Evolutionary conservation across 306 rosid species (phyloP), one percentile per base, ranked within the genome.

Genomic region (Coriaria nepalensis): DNA sequence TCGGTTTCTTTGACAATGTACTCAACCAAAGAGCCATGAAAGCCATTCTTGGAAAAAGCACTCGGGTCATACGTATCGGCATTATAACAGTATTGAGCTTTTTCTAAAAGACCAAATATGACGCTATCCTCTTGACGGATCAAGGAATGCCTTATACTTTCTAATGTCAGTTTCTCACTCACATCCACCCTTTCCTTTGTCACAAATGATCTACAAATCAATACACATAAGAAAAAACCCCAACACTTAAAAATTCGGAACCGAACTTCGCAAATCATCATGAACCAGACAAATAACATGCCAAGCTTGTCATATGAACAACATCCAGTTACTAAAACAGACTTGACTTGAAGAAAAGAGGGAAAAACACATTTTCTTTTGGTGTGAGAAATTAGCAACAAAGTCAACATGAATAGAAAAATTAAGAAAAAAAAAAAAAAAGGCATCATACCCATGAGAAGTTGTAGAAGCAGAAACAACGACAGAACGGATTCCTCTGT

Each of bases 61-160:
- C 43, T 57, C 0, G 43, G 47, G 63, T 83, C 80, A 56, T 83
- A 76, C 9, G 87, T 54, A 10, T 66, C 68, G 11, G 55, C 74
- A 50, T 73, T 76, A 37, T 68, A 71, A 59, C 72, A 32, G 60
- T 61, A 79, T 34, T 76, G 78, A 63, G 84, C 68, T 67, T 87
- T 73, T 61, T 73, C 94, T 70, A 79, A 51, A 44, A 83, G 80
- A 63, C 76, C 56, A 59, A 61, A 73, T 59, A 79, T 76, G 40
- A 76, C 76, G 68, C 81, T 77, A 53, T 83, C 87, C 64, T 83
- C 94, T 20, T 76, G 81, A 34, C 69, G 63, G 44, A 76, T 68
- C 45, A 83, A 64, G n/a, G 81, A 64, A 45, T 42, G 47, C 33
- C 93, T 73, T 41, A 73, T 71, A 55, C 57, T 10, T 4, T 73